Evolutionary conservation across 108 stramenopile species (phyloP), one percentile per base, ranked within the genome.

Genomic region (Nitzschia sp.): DNA sequence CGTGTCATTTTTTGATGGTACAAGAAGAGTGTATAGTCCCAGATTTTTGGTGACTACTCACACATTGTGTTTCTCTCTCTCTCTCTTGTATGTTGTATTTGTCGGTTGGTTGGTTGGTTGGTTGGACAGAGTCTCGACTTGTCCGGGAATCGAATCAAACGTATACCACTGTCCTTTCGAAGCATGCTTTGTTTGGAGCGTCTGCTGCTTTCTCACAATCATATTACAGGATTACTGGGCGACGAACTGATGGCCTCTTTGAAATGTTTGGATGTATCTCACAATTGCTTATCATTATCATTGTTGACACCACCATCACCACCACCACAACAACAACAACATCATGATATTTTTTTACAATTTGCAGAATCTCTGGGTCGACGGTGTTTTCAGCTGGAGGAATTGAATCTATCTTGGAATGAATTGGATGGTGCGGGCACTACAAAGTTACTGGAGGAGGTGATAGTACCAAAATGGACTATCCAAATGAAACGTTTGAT

Each of bases 161-260:
- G 23, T 11, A 44, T 77, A 8, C 76, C 76, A 1, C 28, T 52
- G 31, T 75, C 73, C 0, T 67, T 75, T 62, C 52, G 33, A 45
- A 19, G 41, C 19, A 52, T 75, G 66, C 34, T 54, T 54, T 16
- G 53, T 22, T 36, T 66, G 22, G 27, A 38, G 2, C 15, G 27
- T 0, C 34, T 66, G 13, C 8, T 19, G 9, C 27, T 66, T 0
- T 30, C 47, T 34, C 21, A 55, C 53, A 66, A 66, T 54, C 33
- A 32, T 26, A n/a, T 66, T 2, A 8, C 21, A 22, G 28, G 33
- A 1, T 25, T 66, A 3, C 19, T 34, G 5, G 66, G 47, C 16
- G 36, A 50, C 22, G 53, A 38, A 41, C 16, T 47, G 0, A 61
- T 45, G 41, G 66, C 66, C n/a, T 38, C 46, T 33, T 23, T 66